Conservation (phyloP, 345 rosid genomes). For the Sisymbrium irio region DNA sequence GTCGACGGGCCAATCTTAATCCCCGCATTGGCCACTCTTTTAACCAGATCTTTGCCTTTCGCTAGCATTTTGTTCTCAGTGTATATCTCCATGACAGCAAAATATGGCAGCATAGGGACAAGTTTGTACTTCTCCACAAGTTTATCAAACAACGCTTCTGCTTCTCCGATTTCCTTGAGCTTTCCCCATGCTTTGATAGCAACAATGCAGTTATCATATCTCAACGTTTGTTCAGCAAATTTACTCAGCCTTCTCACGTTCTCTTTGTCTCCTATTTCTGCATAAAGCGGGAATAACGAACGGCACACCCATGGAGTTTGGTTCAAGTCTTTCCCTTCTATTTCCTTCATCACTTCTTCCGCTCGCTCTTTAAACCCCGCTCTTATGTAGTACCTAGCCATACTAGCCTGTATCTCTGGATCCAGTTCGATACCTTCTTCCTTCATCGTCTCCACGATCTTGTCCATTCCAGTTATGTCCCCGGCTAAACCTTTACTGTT, state of each 20-base stretch:
- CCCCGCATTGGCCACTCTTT: constrained; percentile 61
- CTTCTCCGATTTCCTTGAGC: constrained; percentile 63
- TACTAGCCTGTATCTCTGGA: constrained; percentile 38
- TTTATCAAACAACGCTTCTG: constrained; percentile 68
- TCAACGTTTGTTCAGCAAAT: constrained; percentile 51
- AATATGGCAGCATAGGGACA: constrained; percentile 48
- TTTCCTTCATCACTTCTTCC: constrained; percentile 56
- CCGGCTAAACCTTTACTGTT: constrained; percentile 69
- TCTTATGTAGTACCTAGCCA: constrained; percentile 64
- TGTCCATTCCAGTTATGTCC: constrained; percentile 84
- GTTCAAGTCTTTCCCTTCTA: constrained; percentile 65
- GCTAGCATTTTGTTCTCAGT: constrained; percentile 64
- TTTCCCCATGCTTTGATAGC: constrained; percentile 89
- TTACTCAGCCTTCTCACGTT: constrained; percentile 79
- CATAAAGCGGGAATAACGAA: constrained; percentile 67
- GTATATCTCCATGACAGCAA: constrained; percentile 65
- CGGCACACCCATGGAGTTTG: constrained; percentile 58
- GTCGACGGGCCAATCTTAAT: constrained; percentile 58
- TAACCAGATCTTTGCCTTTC: constrained; percentile 70
- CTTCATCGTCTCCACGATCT: constrained; percentile 76
- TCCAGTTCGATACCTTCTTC: constrained; percentile 74
- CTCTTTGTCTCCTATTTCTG: constrained; percentile 64
- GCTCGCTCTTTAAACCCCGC: constrained; percentile 63
- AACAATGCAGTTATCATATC: constrained; percentile 47
- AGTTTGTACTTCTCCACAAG: constrained; percentile 46